Percentiles rank a stretch among this genome's conserved stretches.
These are phyloP conservation scores for Drechslera avenae DNA, from an alignment of 2,329 filamentous ascomycete species.

Conservation along the genomic window DNA sequence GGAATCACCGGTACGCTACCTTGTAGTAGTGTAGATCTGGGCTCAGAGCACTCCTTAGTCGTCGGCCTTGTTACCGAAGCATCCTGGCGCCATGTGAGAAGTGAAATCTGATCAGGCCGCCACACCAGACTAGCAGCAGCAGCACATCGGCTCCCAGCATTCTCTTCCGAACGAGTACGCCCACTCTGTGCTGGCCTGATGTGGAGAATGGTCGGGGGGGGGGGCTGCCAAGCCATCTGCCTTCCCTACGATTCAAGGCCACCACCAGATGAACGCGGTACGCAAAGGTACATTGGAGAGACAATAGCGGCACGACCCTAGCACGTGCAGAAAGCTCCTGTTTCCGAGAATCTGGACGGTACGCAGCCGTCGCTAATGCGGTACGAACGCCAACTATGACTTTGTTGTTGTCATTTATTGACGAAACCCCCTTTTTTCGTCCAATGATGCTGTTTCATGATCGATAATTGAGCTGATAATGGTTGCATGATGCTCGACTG, in stretches of 20 bases:
- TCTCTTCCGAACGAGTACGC: neutral
- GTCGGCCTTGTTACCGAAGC: constrained; percentile 22
- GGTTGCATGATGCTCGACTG: constrained; percentile 10
- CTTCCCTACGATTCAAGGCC: constrained; percentile 15
- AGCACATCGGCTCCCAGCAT: neutral
- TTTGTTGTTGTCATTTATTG: constrained; percentile 12
- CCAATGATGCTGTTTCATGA: constrained; percentile 14
- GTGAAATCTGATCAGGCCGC: neutral
- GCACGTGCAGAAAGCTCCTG: constrained; percentile 21
- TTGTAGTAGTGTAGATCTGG: constrained; percentile 5
- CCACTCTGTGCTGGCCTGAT: constrained; percentile 16
- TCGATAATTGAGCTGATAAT: constrained; percentile 21
- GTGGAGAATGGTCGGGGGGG: constrained; percentile 5
- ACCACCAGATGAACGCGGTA: constrained; percentile 3
- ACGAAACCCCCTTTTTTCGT: constrained; percentile 15
- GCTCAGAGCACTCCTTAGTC: constrained; percentile 21
- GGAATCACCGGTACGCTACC: constrained; percentile 10
- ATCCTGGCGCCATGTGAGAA: constrained; percentile 1
- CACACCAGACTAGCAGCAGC: neutral
- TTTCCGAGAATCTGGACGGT: constrained; percentile 25
- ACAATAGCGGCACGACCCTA: constrained; percentile 19
- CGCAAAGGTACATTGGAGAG: constrained; percentile 4
- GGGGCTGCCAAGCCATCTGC: constrained; percentile 21
- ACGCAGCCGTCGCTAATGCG: constrained; percentile 32
- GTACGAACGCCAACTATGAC: constrained; percentile 16